Evolutionary conservation across 1,284 basidiomycete species (phyloP), one percentile per base, ranked within the genome.

Genomic region (Ganoderma meredithae): DNA sequence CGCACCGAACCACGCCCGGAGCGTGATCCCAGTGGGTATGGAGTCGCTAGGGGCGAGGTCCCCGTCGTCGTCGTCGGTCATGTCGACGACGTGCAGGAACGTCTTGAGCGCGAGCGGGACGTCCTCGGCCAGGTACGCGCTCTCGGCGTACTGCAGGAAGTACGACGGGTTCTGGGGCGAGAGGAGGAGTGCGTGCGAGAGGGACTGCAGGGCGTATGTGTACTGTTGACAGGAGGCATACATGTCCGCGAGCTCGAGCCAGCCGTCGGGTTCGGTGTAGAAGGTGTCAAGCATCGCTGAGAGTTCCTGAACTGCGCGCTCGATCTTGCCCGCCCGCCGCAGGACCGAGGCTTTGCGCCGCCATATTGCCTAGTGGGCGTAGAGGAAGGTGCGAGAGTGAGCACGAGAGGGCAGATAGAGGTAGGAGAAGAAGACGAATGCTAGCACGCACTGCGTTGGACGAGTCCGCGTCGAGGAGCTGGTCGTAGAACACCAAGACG

Each of bases 211-310:
- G 2, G 94, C 84, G 71, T 83, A 83, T 1, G 86, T 83, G 70
- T 75, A 98, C 91, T 95, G 88, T 68, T 90, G 89, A 73, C 91
- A 90, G 17, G 89, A 86, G 1, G 90, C 85, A 76, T 99, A 98
- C 8, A 96, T 87, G 73, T 95, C 93, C 0, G 96, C 93, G n/a
- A 99, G 88, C 76, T 98, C 91, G 13, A 95, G 84, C 98, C 97
- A 99, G 5, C 88, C 96, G 73, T 97, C 93, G 0, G 95, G 85
- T 76, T 99, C 97, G 36, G 90, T 89, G 79, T 99, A 99, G 80
- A 97, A 96, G 0, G 91, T 96, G 77, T 99, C 97, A 44, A 99
- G 87, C 76, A 95, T 93, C 41, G 85, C 82, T 25, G 90, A 89
- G 7, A 99, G 86, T 71, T 95, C 89, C 12, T 91, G 85, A 1